phyloP scores from a whole-genome alignment of 2,329 filamentous ascomycete species.

The Penicillium sp. region DNA sequence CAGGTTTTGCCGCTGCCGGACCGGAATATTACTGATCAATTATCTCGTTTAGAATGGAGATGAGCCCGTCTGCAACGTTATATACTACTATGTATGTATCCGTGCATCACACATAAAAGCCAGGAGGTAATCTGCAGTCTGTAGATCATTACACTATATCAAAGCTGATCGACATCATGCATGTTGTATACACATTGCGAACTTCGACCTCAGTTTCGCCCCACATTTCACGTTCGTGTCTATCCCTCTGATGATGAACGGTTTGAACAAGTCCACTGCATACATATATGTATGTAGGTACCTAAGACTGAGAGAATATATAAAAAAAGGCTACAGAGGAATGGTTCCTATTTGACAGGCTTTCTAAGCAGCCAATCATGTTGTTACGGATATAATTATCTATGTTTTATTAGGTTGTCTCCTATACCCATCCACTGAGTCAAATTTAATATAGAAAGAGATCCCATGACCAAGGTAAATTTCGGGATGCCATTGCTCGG shows the following conservation, averaged over 20 bases:
- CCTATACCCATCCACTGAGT: neutral
- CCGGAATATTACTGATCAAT: neutral
- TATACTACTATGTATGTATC: neutral
- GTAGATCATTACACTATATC: neutral
- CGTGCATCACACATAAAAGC: neutral
- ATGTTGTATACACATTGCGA: neutral
- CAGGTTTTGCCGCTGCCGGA: neutral
- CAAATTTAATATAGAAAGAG: neutral
- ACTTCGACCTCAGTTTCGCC: neutral
- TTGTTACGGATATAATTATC: neutral
- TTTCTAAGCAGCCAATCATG: neutral
- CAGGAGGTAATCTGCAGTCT: neutral
- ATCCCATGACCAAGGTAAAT: neutral
- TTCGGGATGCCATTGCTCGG: neutral
- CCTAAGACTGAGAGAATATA: neutral
- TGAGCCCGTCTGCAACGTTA: conserved; percentile 2
- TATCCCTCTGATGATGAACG: neutral
- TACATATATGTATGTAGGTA: neutral
- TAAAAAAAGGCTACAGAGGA: neutral
- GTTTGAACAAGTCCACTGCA: neutral
- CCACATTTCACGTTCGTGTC: neutral
- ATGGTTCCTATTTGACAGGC: neutral
- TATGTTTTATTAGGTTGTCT: too few relatives aligned
- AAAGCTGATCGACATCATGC: neutral
- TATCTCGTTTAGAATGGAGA: conserved; percentile 7